Evolutionary conservation across 345 rosid genomes (phyloP).

Genomic region (Abelmoschus esculentus): DNA sequence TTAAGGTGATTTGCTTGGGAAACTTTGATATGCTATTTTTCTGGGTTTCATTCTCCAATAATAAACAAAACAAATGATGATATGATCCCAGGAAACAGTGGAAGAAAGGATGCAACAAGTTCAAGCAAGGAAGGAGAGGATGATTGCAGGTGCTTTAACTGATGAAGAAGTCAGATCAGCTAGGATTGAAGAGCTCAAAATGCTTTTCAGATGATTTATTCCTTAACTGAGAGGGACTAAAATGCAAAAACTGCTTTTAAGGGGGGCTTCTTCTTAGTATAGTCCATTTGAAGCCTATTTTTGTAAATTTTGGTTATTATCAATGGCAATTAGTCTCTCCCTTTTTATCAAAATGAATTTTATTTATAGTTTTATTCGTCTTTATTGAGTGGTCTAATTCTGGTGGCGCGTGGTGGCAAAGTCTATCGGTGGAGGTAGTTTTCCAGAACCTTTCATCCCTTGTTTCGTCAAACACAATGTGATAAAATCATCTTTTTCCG

Average conservation of each 20-base stretch:
- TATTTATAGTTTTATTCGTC: too few relatives aligned
- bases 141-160: slow-evolving; percentile 31
- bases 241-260: background rate
- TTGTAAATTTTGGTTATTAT: slow-evolving; percentile 3
- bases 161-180: slow-evolving; percentile 56
- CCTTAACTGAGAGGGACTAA: background rate
- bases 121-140: too few relatives aligned
- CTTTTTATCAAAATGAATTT: background rate
- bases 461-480: too few relatives aligned
- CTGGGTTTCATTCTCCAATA: background rate
- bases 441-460: too few relatives aligned
- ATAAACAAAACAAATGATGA: background rate
- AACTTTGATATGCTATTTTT: background rate
- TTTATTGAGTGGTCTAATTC: too few relatives aligned
- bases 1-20: slow-evolving; percentile 27
- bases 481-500: too few relatives aligned
- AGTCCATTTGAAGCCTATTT: slow-evolving; percentile 1
- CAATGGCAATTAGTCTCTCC: background rate
- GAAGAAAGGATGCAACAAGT: slow-evolving; percentile 15
- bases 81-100: background rate
- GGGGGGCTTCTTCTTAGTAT: background rate
- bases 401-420: too few relatives aligned
- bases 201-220: background rate
- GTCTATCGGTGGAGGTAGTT: too few relatives aligned
- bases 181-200: slow-evolving; percentile 35